Evolutionary conservation across 148 eudicot species (phyloP).

Genomic region (Agrostemma githago): DNA sequence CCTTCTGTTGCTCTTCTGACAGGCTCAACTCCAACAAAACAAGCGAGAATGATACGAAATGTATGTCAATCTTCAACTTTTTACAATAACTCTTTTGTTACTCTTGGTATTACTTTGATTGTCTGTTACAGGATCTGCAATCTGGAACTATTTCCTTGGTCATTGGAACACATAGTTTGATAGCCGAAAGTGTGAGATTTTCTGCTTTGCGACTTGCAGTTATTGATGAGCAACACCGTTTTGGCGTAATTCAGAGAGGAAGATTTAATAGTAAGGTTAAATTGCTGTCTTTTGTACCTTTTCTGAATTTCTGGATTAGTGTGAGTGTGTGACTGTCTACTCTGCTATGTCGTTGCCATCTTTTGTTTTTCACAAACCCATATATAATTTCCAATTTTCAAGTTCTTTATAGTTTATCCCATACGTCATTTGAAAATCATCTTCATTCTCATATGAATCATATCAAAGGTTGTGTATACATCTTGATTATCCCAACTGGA

Average conservation of each 20-base stretch:
- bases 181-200: slow-evolving; percentile 77
- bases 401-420: not conserved
- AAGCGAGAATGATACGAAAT: slow-evolving; percentile 70
- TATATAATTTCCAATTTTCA: not conserved
- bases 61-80: slow-evolving; percentile 29
- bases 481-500: not conserved
- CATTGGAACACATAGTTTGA: slow-evolving; percentile 91
- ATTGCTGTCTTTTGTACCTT: not conserved
- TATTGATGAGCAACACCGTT: slow-evolving; percentile 93
- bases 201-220: slow-evolving; percentile 80
- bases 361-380: not conserved
- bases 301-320: not conserved
- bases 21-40: slow-evolving; percentile 81
- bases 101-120: slow-evolving; percentile 19
- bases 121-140: slow-evolving; percentile 66
- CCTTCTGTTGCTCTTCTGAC: slow-evolving; percentile 78
- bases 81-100: not conserved
- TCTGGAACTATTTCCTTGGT: slow-evolving; percentile 73
- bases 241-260: slow-evolving; percentile 98
- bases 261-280: slow-evolving; percentile 85
- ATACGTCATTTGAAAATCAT: not conserved
- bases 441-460: not conserved
- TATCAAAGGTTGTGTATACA: not conserved
- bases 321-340: not conserved
- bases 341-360: slow-evolving; percentile 1